Conservation (phyloP, 441 rosid species). For the Pelargonium citronellum region DNA sequence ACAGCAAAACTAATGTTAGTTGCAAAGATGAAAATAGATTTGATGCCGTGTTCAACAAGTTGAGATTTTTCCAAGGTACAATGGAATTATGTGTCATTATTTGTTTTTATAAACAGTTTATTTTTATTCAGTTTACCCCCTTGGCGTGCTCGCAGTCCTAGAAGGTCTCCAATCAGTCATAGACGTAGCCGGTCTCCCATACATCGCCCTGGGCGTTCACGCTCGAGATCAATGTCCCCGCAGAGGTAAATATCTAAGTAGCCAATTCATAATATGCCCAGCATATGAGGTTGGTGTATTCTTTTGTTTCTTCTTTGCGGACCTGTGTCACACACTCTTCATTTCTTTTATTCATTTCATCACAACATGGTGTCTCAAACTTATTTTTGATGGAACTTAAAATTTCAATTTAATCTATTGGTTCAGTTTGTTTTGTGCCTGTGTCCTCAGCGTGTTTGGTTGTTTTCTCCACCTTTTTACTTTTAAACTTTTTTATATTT, state of each 20-base stretch:
- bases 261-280: not conserved
- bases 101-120: not conserved
- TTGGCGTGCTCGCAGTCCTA: slow-evolving; percentile 64
- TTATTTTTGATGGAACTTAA: not conserved
- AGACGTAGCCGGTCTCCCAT: slow-evolving; percentile 69
- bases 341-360: too few relatives aligned
- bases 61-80: not conserved
- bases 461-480: too few relatives aligned
- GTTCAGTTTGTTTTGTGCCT: not conserved
- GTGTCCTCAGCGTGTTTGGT: too few relatives aligned
- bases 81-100: not conserved
- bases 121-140: slow-evolving; percentile 60
- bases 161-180: slow-evolving; percentile 78
- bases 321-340: not conserved
- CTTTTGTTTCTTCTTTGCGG: not conserved
- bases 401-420: not conserved
- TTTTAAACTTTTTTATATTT: too few relatives aligned
- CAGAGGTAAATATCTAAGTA: slow-evolving; percentile 42
- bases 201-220: slow-evolving; percentile 64
- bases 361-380: not conserved
- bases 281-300: not conserved
- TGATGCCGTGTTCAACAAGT: not conserved
- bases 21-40: not conserved
- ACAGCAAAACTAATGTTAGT: not conserved
- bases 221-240: slow-evolving; percentile 80